These are phyloP conservation scores for Neocatenulostroma microsporum DNA, from an alignment of 2,329 filamentous ascomycete species.

Conservation along the genomic window DNA sequence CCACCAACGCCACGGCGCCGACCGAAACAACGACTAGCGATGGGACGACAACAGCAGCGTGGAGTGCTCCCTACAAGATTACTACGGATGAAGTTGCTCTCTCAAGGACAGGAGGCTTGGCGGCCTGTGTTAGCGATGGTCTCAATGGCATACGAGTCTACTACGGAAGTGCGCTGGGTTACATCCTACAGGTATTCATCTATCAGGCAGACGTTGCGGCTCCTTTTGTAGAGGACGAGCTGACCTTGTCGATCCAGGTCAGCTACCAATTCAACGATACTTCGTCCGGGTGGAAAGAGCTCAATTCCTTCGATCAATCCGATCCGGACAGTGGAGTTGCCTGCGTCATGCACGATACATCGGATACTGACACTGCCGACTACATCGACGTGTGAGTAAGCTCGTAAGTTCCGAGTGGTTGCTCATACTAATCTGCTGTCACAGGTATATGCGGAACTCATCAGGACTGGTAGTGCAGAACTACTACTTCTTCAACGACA, in stretches of 20 bases:
- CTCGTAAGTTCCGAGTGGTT: too few relatives aligned
- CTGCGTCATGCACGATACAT: conserved; percentile 5
- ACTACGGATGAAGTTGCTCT: not conserved
- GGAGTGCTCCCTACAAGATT: conserved; percentile 6
- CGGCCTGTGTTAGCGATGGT: conserved; percentile 9
- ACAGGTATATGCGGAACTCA: conserved; percentile 6
- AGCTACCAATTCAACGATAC: conserved; percentile 9
- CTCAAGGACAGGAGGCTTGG: conserved; percentile 6
- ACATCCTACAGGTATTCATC: conserved; percentile 12
- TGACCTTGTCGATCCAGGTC: too few relatives aligned
- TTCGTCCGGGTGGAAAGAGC: conserved; percentile 7
- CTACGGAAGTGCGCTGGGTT: conserved; percentile 8
- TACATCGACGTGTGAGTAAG: conserved; percentile 5
- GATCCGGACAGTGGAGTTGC: conserved; percentile 12
- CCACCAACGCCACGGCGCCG: conserved; percentile 2
- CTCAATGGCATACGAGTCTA: conserved; percentile 15
- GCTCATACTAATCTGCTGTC: too few relatives aligned
- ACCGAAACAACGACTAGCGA: conserved; percentile 6
- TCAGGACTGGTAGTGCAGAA: conserved; percentile 2
- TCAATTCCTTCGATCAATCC: conserved; percentile 6
- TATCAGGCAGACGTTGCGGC: too few relatives aligned
- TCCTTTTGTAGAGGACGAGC: too few relatives aligned
- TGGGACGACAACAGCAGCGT: conserved; percentile 1
- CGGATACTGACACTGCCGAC: not conserved
- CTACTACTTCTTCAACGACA: not conserved